Conservation (phyloP, 208 protist species). For the Entamoeba invadens region DNA sequence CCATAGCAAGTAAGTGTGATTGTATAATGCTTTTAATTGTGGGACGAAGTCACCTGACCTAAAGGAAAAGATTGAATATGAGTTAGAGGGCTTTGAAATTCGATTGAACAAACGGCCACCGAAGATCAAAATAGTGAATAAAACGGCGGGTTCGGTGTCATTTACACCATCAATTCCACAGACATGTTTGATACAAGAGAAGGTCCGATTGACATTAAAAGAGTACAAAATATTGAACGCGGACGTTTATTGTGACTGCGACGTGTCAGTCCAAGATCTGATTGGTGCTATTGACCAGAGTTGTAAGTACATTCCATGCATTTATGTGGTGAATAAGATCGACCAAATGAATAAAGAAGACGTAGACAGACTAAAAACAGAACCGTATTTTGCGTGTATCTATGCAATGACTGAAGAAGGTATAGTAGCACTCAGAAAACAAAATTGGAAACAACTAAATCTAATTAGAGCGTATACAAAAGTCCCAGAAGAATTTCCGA, state of each 20-base stretch:
- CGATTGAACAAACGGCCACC: constrained; percentile 28
- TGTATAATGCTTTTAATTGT: constrained; percentile 32
- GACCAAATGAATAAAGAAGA: constrained; percentile 31
- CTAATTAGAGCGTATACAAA: constrained; percentile 85
- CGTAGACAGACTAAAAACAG: constrained; percentile 19
- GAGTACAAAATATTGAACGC: constrained; percentile 30
- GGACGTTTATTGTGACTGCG: constrained; percentile 23
- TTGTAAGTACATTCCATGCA: constrained; percentile 31
- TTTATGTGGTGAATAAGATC: constrained; percentile 40
- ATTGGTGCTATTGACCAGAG: constrained; percentile 35
- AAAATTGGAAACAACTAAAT: constrained; percentile 87
- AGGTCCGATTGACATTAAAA: constrained; percentile 4
- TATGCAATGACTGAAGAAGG: constrained; percentile 33
- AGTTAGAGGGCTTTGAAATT: constrained; percentile 34
- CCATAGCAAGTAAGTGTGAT: constrained; percentile 27
- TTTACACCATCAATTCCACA: not conserved
- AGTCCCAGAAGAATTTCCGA: constrained; percentile 76
- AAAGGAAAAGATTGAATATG: constrained; percentile 32
- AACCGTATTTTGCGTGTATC: constrained; percentile 30
- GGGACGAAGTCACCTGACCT: constrained; percentile 11
- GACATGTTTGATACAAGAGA: constrained; percentile 22
- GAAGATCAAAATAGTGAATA: constrained; percentile 23
- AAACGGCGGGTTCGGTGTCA: constrained; percentile 15
- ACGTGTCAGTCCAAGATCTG: constrained; percentile 32
- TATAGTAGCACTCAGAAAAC: constrained; percentile 68